Conservation (phyloP, 768 basidiomycete species). For the Auriscalpium microsporum region DNA sequence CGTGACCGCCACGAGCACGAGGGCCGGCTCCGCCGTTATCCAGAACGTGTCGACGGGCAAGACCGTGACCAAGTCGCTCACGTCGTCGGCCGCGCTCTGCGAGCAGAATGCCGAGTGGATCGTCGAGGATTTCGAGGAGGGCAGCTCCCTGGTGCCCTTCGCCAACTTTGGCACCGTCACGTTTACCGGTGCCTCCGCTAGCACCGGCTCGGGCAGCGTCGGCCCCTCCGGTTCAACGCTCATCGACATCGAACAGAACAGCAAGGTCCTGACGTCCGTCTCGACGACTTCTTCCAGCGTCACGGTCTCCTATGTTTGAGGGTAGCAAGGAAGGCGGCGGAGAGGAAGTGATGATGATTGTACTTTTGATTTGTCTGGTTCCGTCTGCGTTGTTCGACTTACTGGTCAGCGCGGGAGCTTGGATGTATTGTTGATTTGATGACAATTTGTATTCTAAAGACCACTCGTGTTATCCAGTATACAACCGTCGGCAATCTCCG, state of each 20-base stretch:
- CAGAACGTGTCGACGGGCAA: conserved; percentile 21
- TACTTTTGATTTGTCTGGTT: too few relatives aligned
- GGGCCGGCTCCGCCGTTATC: conserved; percentile 21
- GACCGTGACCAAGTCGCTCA: conserved; percentile 23
- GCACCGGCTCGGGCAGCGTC: conserved; percentile 6
- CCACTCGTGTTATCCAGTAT: too few relatives aligned
- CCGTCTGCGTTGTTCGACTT: too few relatives aligned
- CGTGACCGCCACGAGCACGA: conserved; percentile 22
- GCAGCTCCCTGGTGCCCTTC: conserved; percentile 25
- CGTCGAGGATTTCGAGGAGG: conserved; percentile 26
- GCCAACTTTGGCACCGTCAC: conserved; percentile 31
- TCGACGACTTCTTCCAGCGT: conserved; percentile 17
- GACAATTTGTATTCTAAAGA: too few relatives aligned
- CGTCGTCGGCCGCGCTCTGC: conserved; percentile 23
- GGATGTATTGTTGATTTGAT: too few relatives aligned
- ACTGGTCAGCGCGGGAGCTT: too few relatives aligned
- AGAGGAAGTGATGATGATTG: too few relatives aligned
- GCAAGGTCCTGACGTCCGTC: conserved; percentile 23
- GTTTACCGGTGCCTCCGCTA: conserved; percentile 27
- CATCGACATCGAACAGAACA: conserved; percentile 30
- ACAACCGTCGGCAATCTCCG: too few relatives aligned
- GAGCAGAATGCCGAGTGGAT: conserved; percentile 32
- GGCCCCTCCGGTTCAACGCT: conserved; percentile 23
- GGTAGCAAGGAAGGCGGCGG: too few relatives aligned
- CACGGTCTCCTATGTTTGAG: conserved; percentile 18